These are phyloP conservation scores for Diaporthe velutina DNA, from an alignment of 2,329 filamentous ascomycete species.

Conservation along the genomic window DNA sequence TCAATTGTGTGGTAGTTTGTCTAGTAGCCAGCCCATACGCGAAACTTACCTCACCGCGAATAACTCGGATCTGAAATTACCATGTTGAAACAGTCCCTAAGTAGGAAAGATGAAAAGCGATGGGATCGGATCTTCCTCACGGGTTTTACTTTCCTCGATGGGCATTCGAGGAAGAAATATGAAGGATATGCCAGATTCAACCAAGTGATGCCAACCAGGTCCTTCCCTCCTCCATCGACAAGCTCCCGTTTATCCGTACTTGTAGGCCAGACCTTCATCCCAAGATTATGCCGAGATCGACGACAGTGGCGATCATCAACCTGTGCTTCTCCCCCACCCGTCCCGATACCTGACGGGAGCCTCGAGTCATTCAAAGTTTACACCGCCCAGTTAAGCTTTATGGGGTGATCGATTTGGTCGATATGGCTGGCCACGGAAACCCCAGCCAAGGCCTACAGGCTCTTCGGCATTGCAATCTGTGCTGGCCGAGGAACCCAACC, in stretches of 20 bases:
- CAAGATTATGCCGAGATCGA: not conserved
- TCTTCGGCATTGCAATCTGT: not conserved
- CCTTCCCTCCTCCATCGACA: not conserved
- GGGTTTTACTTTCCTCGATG: not conserved
- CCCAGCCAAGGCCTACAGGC: not conserved
- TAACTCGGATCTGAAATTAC: not conserved
- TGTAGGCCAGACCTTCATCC: not conserved
- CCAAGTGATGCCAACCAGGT: not conserved
- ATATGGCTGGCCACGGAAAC: not conserved
- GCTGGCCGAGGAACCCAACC: not conserved
- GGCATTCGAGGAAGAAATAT: not conserved
- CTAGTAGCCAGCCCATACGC: not conserved
- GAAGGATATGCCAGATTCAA: not conserved
- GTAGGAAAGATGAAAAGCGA: not conserved
- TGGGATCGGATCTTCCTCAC: not conserved
- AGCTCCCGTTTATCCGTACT: not conserved
- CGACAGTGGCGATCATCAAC: not conserved
- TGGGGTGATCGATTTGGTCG: not conserved
- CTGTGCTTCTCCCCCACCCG: not conserved
- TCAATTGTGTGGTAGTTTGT: too few relatives aligned
- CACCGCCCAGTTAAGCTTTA: slow-evolving; percentile 14
- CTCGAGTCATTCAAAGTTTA: slow-evolving; percentile 24
- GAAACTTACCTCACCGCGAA: not conserved
- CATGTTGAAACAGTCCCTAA: not conserved
- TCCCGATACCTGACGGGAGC: not conserved